Evolutionary conservation across 495 filamentous ascomycete genomes (phyloP).

Genomic region (Pyronema omphalodes): DNA sequence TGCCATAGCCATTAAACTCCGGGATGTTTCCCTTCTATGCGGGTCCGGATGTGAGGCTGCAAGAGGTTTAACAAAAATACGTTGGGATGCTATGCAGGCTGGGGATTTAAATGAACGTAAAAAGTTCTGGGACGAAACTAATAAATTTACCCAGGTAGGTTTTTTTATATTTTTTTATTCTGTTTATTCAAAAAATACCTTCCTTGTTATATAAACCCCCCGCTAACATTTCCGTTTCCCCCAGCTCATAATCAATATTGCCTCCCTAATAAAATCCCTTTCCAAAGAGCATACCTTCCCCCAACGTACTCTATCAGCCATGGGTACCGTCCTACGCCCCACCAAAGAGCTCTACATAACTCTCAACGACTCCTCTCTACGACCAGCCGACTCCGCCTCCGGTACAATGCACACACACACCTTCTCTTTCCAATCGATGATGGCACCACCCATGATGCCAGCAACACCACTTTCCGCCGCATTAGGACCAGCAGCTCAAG

Average conservation of each 20-base stretch:
- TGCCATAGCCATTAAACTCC: slow-evolving; percentile 15
- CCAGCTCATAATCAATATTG: slow-evolving; percentile 22
- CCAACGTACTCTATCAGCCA: slow-evolving; percentile 15
- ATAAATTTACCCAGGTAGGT: slow-evolving; percentile 22
- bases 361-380: slow-evolving; percentile 19
- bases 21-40: slow-evolving; percentile 19
- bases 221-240: not conserved
- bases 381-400: slow-evolving; percentile 10
- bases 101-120: slow-evolving; percentile 19
- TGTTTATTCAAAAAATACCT: too few species aligned
- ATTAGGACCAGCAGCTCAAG: slow-evolving; percentile 71
- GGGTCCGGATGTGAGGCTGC: slow-evolving; percentile 18
- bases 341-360: slow-evolving; percentile 24
- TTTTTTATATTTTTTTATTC: too few species aligned
- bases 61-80: slow-evolving; percentile 17
- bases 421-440: slow-evolving; percentile 17
- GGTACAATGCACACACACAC: slow-evolving; percentile 7
- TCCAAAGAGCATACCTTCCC: slow-evolving; percentile 22
- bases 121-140: slow-evolving; percentile 25
- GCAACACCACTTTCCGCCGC: slow-evolving; percentile 67
- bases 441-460: slow-evolving; percentile 26
- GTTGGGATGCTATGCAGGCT: slow-evolving; percentile 21
- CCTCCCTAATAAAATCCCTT: slow-evolving; percentile 22
- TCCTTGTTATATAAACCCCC: slow-evolving; percentile 5
- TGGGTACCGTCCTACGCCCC: slow-evolving; percentile 20